Conservation (phyloP, 768 basidiomycete species). For the Pluteus cervinus region DNA sequence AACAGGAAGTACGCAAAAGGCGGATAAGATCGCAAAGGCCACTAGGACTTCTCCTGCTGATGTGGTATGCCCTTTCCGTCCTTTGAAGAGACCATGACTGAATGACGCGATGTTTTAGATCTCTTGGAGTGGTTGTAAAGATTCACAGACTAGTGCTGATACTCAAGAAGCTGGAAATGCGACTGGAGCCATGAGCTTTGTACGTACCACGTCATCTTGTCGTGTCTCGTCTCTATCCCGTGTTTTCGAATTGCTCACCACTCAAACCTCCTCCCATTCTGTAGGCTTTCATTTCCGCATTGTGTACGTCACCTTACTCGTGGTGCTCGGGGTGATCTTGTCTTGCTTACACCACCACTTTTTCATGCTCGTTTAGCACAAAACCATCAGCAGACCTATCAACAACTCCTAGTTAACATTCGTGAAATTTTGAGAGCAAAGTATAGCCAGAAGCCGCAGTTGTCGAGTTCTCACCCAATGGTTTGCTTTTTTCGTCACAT, state of each 20-base stretch:
- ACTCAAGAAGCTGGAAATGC: conserved; percentile 58
- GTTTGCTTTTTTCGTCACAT: conserved; percentile 20
- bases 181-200: conserved; percentile 78
- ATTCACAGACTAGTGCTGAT: conserved; percentile 79
- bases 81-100: neutral
- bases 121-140: conserved; percentile 83
- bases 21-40: conserved; percentile 49
- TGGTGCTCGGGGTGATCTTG: neutral
- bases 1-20: conserved; percentile 59
- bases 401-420: conserved; percentile 33
- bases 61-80: conserved; percentile 46
- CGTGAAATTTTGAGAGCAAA: conserved; percentile 32
- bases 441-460: conserved; percentile 39
- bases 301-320: conserved; percentile 31
- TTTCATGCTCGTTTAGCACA: no score
- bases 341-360: no score
- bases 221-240: neutral
- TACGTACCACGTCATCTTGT: no score
- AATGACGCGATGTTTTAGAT: conserved; percentile 37
- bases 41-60: conserved; percentile 81
- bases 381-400: conserved; percentile 36
- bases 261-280: no score
- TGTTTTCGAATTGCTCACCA: conserved; percentile 2
- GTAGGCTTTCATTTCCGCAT: conserved; percentile 51
- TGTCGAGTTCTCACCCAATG: conserved; percentile 35